Base-by-base conservation (phyloP, 768 basidiomycete species). In the Boletales sp. region DNA sequence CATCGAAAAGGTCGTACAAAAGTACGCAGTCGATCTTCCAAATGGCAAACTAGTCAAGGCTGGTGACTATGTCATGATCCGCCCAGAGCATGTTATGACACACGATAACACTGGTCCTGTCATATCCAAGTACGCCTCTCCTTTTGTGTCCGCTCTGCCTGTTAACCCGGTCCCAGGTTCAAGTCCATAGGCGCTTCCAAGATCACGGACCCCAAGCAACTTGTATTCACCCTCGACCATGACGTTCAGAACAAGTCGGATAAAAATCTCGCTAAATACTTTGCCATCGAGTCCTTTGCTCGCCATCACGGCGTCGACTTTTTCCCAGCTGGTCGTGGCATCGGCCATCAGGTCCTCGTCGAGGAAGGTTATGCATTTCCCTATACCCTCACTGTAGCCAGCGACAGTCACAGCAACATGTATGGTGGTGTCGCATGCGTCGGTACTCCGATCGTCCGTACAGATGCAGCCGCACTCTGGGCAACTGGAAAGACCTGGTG, bases 1-100 rank as follows among this genome's bases (percentile, higher is more conserved):
- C 60, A 90, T 98, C 62, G 95, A 99, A 71, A 98, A 99, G 74
- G 87, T 99, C 55, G 94, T 99, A 0, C 94, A 98, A 70, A 90
- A 86, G 66, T 95, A 97, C 74, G 86, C 96, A 0, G 90, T 98
- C n/a, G 93, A 86, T 44, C 75, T 94, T 1, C 84, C 91, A 3
- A 70, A 77, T 46, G 87, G 86, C 39, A 90, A 87, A 66, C 73
- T 76, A 14, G 90, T 98, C 57, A 84, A 82, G 59, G 90, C 94
- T 34, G 96, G 95, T 13, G 96, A 99, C 84, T 98, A 98, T 83
- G 94, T 98, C 35, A 99, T 97, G 94, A 96, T 99, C 72, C 83
- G 84, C 37, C 96, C 96, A 19, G 87, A 97, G 66, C 93, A 98
- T 80, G 94, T 97, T 59, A 94, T 94, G 92, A 94, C 91, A 10